Percentiles rank a stretch among this genome's conserved stretches.
Conservation (phyloP, 768 basidiomycete species). For the Xerocomellus intermedius region DNA sequence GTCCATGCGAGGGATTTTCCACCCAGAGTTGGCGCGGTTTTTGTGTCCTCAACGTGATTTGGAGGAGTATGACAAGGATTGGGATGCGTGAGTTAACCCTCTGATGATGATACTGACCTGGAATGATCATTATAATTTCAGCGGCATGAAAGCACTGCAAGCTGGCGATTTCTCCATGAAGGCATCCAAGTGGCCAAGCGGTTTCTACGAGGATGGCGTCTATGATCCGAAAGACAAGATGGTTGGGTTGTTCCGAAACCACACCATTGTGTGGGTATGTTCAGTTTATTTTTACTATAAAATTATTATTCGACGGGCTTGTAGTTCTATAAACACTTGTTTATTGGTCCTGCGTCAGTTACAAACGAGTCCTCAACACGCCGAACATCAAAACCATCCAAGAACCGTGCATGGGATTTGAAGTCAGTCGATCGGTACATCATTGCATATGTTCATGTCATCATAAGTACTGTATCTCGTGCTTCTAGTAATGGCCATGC, state of each 20-base stretch:
- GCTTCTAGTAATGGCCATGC: not conserved
- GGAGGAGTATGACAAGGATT: not conserved
- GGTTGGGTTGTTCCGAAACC: not conserved
- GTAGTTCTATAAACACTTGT: constrained; percentile 5
- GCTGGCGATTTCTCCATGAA: not conserved
- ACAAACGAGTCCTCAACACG: not conserved
- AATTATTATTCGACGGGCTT: not conserved
- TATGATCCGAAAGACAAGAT: not conserved
- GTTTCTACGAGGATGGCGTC: not conserved
- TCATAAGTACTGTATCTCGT: not conserved
- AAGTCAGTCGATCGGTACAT: not conserved
- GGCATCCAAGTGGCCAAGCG: not conserved
- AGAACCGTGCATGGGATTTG: constrained; percentile 1
- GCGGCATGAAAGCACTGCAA: not conserved
- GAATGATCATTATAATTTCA: not conserved
- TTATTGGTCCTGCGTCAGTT: not conserved
- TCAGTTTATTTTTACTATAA: not conserved
- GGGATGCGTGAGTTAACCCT: not conserved
- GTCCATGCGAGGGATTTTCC: constrained; percentile 1
- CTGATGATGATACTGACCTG: not conserved
- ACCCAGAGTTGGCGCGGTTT: not conserved
- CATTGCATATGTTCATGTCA: constrained; percentile 4
- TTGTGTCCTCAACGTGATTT: not conserved
- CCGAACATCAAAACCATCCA: not conserved
- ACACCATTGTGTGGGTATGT: not conserved